Evolutionary conservation across 2,329 filamentous ascomycete genomes (phyloP).

Genomic region (Aureobasidium uvarum): DNA sequence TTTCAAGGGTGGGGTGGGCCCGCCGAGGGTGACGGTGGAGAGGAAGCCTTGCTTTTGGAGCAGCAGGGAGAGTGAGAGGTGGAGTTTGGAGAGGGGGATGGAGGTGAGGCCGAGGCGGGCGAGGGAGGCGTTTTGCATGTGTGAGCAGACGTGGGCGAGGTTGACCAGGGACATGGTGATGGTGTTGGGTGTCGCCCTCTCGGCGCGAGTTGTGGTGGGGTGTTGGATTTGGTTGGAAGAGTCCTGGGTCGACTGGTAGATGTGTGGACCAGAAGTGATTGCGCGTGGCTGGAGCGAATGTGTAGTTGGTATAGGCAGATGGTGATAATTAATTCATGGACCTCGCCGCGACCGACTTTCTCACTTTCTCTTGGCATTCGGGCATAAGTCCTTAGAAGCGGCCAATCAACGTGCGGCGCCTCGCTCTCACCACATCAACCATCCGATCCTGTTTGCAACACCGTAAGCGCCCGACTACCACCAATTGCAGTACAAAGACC

Average conservation of each 20-base stretch:
- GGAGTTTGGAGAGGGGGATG: slow-evolving; percentile 74
- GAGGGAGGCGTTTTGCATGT: slow-evolving; percentile 83
- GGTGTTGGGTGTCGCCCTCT: slow-evolving; percentile 25
- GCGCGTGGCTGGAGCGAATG: not conserved
- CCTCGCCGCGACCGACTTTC: slow-evolving; percentile 5
- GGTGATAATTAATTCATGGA: slow-evolving; percentile 5
- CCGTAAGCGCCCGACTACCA: slow-evolving; percentile 19
- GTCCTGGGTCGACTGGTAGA: not conserved
- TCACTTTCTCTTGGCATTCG: slow-evolving; percentile 14
- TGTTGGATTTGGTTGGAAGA: not conserved
- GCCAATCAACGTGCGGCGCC: not conserved
- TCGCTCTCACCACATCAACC: not conserved
- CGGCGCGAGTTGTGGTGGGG: slow-evolving; percentile 6
- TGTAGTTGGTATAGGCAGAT: not conserved
- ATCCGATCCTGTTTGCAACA: not conserved
- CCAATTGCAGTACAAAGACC: not conserved
- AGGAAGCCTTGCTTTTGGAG: slow-evolving; percentile 82
- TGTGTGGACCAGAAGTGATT: not conserved
- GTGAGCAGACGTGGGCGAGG: slow-evolving; percentile 79
- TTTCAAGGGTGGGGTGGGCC: slow-evolving; percentile 51
- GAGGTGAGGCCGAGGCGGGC: slow-evolving; percentile 84
- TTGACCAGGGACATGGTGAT: slow-evolving; percentile 67
- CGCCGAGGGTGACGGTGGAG: slow-evolving; percentile 72
- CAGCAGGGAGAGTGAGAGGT: slow-evolving; percentile 70
- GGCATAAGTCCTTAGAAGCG: not conserved